These are phyloP conservation scores for Ascochyta fabae DNA, from an alignment of 2,329 filamentous ascomycete species.

Conservation along the genomic window DNA sequence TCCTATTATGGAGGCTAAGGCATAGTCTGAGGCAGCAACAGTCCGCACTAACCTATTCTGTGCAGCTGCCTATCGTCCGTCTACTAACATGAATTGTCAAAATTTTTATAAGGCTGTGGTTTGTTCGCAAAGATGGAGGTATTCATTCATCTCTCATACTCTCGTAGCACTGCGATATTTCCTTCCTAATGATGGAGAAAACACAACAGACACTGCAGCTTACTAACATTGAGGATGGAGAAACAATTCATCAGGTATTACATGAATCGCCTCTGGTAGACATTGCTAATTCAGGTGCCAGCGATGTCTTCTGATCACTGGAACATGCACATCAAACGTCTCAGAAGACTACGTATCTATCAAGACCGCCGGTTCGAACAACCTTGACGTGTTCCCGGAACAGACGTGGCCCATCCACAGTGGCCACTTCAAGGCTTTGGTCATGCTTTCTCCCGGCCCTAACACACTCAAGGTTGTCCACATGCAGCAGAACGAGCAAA, in stretches of 20 bases:
- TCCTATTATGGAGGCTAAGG: too few species aligned
- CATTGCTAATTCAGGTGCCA: constrained; percentile 8
- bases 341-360: constrained; percentile 32
- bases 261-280: too few species aligned
- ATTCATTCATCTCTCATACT: neutral
- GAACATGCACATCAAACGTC: constrained; percentile 24
- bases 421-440: constrained; percentile 42
- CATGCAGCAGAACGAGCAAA: constrained; percentile 25
- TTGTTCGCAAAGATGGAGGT: neutral
- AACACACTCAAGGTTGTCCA: constrained; percentile 34
- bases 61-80: constrained; percentile 1
- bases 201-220: constrained; percentile 4
- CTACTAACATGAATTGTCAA: neutral
- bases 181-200: neutral
- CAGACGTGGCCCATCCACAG: constrained; percentile 45
- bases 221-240: constrained; percentile 36
- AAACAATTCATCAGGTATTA: constrained; percentile 36
- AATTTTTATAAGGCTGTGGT: neutral
- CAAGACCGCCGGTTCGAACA: constrained; percentile 24
- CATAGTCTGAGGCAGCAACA: constrained; percentile 5
- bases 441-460: constrained; percentile 37
- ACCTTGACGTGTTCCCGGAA: constrained; percentile 31
- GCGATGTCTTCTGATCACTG: constrained; percentile 41
- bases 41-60: constrained; percentile 1
- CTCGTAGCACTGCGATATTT: neutral